Conservation (phyloP, 108 stramenopile species). For the Cyclostephanos invisitatus region DNA sequence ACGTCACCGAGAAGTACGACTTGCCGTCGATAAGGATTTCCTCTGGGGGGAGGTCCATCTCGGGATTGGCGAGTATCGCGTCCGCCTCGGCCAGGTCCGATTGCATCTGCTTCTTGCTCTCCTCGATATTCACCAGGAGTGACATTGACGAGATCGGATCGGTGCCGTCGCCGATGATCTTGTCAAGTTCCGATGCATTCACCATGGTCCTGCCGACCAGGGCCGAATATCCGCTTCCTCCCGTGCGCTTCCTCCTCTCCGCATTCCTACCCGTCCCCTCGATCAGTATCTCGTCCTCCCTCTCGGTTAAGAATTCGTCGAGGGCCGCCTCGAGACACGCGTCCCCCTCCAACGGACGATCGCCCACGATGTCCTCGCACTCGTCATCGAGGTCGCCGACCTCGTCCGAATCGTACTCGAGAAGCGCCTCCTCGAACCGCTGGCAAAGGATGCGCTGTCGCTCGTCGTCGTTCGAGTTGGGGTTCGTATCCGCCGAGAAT, state of each 20-base stretch:
- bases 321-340: conserved; percentile 75
- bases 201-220: conserved; percentile 76
- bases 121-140: conserved; percentile 44
- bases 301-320: conserved; percentile 81
- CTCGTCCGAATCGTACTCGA: conserved; percentile 90
- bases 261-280: conserved; percentile 55
- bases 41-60: conserved; percentile 72
- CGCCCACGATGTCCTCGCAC: conserved; percentile 65
- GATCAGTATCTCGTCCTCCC: conserved; percentile 81
- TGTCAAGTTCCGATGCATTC: conserved; percentile 51
- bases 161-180: conserved; percentile 4
- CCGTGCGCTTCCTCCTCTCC: conserved; percentile 22
- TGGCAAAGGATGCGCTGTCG: conserved; percentile 63
- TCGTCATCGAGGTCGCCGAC: conserved; percentile 78
- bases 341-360: conserved; percentile 77
- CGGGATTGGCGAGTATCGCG: conserved; percentile 67
- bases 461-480: conserved; percentile 50
- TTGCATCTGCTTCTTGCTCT: conserved; percentile 49
- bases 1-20: conserved; percentile 73
- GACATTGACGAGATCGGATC: conserved; percentile 24
- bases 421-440: conserved; percentile 82
- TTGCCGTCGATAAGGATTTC: conserved; percentile 88
- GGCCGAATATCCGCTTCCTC: conserved; percentile 79
- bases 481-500: neutral
- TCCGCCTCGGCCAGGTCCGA: conserved; percentile 77